phyloP scores from a whole-genome alignment of 2,329 filamentous ascomycete species.

The Diaporthe sp. region DNA sequence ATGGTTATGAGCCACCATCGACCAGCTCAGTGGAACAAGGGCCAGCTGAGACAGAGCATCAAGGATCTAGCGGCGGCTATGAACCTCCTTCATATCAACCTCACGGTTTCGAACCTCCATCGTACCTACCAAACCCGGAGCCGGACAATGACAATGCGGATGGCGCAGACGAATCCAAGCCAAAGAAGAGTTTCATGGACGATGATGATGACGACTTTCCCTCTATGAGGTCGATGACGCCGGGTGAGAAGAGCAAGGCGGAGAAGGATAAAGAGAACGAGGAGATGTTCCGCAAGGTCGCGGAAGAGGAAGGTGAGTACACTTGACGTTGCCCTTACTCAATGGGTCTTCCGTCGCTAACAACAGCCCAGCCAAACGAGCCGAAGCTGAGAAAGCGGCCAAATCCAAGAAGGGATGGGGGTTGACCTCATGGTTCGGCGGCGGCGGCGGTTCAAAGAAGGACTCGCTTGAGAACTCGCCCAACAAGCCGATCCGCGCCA shows the following conservation, averaged over 20 bases:
- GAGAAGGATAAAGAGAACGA: conserved; percentile 85
- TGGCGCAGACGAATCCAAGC: conserved; percentile 65
- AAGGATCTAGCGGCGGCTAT: conserved; percentile 61
- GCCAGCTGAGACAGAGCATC: conserved; percentile 41
- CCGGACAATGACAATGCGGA: conserved; percentile 59
- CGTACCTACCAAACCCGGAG: conserved; percentile 64
- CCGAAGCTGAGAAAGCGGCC: conserved; percentile 63
- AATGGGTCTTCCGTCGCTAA: conserved; percentile 21
- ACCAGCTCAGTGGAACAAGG: conserved; percentile 50
- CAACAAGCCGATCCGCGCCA: conserved; percentile 85
- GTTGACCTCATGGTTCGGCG: conserved; percentile 87
- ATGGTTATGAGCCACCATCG: conserved; percentile 66
- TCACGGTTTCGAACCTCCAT: conserved; percentile 69
- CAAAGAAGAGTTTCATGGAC: conserved; percentile 84
- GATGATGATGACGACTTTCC: conserved; percentile 81
- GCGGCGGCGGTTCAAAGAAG: conserved; percentile 73
- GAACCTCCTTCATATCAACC: conserved; percentile 75
- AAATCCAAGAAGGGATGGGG: conserved; percentile 80
- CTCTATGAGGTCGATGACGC: conserved; percentile 57
- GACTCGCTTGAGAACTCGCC: conserved; percentile 64
- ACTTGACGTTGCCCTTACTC: conserved; percentile 36
- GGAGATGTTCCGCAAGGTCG: conserved; percentile 87
- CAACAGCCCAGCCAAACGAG: conserved; percentile 68
- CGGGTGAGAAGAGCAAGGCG: conserved; percentile 71
- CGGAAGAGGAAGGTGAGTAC: conserved; percentile 77